Percentiles rank a stretch among this genome's conserved stretches.
Conservation (phyloP, 495 filamentous ascomycete genomes). For the Talaromyces nanjingensis region DNA sequence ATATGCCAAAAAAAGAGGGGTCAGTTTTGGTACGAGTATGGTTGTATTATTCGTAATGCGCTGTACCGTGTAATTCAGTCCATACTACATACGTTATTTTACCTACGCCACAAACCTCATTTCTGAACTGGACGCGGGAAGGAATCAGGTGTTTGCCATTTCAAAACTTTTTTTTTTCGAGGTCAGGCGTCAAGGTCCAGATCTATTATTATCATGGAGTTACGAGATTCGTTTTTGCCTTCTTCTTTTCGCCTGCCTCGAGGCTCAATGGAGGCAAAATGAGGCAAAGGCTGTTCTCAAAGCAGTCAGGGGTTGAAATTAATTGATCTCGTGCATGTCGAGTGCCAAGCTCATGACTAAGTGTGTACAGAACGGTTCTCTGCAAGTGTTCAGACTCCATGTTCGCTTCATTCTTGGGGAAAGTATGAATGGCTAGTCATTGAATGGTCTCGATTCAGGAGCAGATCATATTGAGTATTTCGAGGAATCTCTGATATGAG, state of each 20-base stretch:
- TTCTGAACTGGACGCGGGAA: neutral
- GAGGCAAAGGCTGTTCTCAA: neutral
- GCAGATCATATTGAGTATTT: neutral
- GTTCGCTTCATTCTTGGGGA: neutral
- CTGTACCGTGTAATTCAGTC: neutral
- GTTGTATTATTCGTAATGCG: neutral
- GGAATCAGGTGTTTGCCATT: neutral
- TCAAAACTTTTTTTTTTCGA: neutral
- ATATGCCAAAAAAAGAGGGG: slow-evolving; percentile 7
- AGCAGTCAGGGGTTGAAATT: neutral
- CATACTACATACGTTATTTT: neutral
- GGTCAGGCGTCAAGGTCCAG: neutral
- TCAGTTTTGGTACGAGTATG: neutral
- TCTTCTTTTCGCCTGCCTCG: neutral
- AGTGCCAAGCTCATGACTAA: neutral
- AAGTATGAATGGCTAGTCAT: neutral
- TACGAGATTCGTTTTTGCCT: neutral
- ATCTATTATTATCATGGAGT: neutral
- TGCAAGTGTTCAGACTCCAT: neutral
- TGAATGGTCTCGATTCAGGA: neutral
- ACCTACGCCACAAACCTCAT: slow-evolving; percentile 5
- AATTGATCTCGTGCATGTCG: slow-evolving; percentile 3
- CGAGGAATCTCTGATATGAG: neutral
- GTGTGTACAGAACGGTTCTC: neutral
- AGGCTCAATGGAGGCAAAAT: neutral